Evolutionary conservation across 768 basidiomycete species (phyloP), one percentile per base, ranked within the genome.

Genomic region (Tephrocybe sp.): DNA sequence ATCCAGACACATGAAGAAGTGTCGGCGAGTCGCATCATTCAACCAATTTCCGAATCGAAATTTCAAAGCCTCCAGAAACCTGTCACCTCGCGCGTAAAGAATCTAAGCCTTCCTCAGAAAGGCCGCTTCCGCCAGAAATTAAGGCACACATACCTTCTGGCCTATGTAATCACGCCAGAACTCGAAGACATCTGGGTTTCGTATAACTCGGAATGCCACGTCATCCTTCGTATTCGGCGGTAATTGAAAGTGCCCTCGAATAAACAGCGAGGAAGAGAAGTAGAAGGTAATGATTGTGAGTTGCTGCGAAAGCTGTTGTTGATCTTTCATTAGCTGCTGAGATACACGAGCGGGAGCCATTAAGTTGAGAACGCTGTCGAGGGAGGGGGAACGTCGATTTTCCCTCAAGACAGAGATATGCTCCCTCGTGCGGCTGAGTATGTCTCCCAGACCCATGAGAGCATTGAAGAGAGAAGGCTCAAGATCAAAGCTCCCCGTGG

Each of bases 91-190:
- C 4, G 56, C 62, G 23, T 58, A 60, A 3, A 59, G 46, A 3
- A 59, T 39, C 59, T 64, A 30, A 4, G 17, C 17, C 2, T 30
- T 5, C 5, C 11, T 28, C 1, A 30, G 17, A 44, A 30, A 50
- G 43, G 40, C 12, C 7, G 23, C 23, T 2, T 33, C 17, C 5
- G n/a, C 4, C 6, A 24, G 9, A 20, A 7, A 1, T 12, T 36
- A 17, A 12, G 21, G 40, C 21, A 10, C 2, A 54, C 58, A 28
- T n/a, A 61, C 65, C 38, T 64, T 64, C 23, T 34, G 53, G n/a
- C 65, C 65, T 4, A 66, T 42, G 37, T 56, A 55, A 39, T 58
- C 55, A 18, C 55, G 56, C 65, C 65, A 66, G 48, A 65, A 65
- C n/a, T 62, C 42, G 18, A 37, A 45, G 7, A 56, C 49, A 24